These are phyloP conservation scores for Cladosporium sp. DNA, from an alignment of 2,329 filamentous ascomycete species.

Conservation along the genomic window DNA sequence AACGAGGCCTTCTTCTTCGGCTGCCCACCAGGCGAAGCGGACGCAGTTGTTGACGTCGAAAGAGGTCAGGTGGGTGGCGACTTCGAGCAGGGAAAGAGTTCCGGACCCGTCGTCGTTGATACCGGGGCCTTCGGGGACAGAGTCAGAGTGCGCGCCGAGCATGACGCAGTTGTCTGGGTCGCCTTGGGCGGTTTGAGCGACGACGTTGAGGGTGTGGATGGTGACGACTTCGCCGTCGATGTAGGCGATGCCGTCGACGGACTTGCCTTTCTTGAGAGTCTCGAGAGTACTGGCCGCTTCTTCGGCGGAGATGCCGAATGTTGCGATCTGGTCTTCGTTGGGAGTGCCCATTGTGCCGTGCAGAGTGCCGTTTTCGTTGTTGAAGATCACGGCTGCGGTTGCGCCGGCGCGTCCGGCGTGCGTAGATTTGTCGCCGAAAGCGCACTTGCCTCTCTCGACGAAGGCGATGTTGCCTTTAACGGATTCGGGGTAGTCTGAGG, in stretches of 20 bases:
- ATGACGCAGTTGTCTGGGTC: constrained; percentile 33
- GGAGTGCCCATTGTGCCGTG: constrained; percentile 15
- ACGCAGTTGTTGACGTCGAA: constrained; percentile 50
- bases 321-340: constrained; percentile 56
- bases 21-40: constrained; percentile 37
- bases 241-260: constrained; percentile 19
- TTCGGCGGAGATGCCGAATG: constrained; percentile 57
- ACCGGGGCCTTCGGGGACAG: constrained; percentile 33
- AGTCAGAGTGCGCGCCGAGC: constrained; percentile 36
- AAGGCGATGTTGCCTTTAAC: constrained; percentile 63
- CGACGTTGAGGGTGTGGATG: constrained; percentile 31
- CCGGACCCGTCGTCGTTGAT: constrained; percentile 41
- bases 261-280: constrained; percentile 16
- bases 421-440: constrained; percentile 67
- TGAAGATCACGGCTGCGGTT: constrained; percentile 67
- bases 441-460: constrained; percentile 63
- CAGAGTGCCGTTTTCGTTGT: constrained; percentile 56
- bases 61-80: constrained; percentile 35
- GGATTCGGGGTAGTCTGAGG: constrained; percentile 57
- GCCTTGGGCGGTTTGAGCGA: constrained; percentile 35
- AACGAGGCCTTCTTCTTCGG: constrained; percentile 34
- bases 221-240: constrained; percentile 20
- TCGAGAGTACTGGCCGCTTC: constrained; percentile 18
- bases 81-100: constrained; percentile 33
- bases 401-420: constrained; percentile 66